phyloP scores from a whole-genome alignment of 306 rosid species.

The Abrus pulchellus region DNA sequence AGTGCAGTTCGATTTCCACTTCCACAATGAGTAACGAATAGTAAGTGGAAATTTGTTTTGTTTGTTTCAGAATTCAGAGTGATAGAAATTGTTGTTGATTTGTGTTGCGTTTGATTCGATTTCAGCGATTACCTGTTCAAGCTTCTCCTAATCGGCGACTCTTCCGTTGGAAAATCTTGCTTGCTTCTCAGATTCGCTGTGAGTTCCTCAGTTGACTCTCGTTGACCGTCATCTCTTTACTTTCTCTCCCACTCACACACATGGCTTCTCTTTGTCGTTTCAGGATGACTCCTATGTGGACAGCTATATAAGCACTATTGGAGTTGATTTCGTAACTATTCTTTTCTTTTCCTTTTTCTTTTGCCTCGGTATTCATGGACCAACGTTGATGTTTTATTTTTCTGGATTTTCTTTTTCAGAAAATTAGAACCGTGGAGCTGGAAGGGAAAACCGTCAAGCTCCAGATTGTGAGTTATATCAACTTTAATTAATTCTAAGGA shows the following conservation, averaged over 20 bases:
- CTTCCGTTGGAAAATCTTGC: slow-evolving; percentile 96
- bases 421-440: slow-evolving; percentile 90
- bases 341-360: background rate
- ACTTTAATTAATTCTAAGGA: background rate
- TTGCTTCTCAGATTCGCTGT: slow-evolving; percentile 95
- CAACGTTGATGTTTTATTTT: background rate
- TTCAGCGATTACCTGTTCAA: slow-evolving; percentile 92
- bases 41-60: slow-evolving; percentile 51
- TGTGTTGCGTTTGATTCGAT: background rate
- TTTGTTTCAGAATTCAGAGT: background rate
- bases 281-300: slow-evolving; percentile 97
- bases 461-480: slow-evolving; percentile 83
- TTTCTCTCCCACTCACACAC: background rate
- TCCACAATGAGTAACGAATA: slow-evolving; percentile 76
- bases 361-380: background rate
- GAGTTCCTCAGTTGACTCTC: background rate
- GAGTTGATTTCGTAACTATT: slow-evolving; percentile 88
- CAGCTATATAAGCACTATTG: slow-evolving; percentile 96
- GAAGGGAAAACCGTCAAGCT: slow-evolving; percentile 94
- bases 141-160: slow-evolving; percentile 93
- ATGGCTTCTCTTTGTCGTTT: background rate
- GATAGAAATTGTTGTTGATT: background rate
- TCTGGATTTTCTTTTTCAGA: slow-evolving; percentile 55
- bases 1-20: background rate
- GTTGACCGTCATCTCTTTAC: too few relatives aligned